Conservation (phyloP, 495 filamentous ascomycete species). For the Hypoxylon intermedium region DNA sequence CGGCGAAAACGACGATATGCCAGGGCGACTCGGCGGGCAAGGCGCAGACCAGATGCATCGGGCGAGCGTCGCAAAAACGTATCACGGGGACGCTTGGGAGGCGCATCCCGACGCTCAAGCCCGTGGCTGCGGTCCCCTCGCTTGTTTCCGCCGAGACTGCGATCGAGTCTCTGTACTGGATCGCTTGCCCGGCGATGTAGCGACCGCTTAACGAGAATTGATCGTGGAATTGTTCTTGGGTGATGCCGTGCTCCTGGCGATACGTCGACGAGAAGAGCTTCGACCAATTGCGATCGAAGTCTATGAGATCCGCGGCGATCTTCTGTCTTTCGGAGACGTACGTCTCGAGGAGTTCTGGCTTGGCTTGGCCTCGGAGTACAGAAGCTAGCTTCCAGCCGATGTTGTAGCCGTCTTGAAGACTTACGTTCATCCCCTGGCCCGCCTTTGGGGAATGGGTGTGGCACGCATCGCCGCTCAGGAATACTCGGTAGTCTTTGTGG, state of each 20-base stretch:
- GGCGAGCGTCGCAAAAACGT: slow-evolving; percentile 63
- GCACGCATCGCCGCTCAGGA: slow-evolving; percentile 72
- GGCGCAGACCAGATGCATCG: slow-evolving; percentile 60
- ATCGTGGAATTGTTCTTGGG: slow-evolving; percentile 58
- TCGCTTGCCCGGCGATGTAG: slow-evolving; percentile 70
- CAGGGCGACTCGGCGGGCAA: slow-evolving; percentile 63
- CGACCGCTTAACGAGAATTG: slow-evolving; percentile 65
- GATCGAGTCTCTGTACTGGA: slow-evolving; percentile 61
- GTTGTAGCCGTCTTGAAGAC: slow-evolving; percentile 64
- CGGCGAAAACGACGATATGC: slow-evolving; percentile 67
- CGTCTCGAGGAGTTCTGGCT: slow-evolving; percentile 65
- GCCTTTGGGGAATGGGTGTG: slow-evolving; percentile 78
- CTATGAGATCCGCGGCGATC: slow-evolving; percentile 74
- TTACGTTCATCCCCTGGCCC: slow-evolving; percentile 77
- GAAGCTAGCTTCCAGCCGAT: slow-evolving; percentile 81
- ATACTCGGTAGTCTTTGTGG: slow-evolving; percentile 62
- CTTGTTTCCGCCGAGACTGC: slow-evolving; percentile 50
- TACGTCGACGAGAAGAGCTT: slow-evolving; percentile 61
- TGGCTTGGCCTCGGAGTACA: slow-evolving; percentile 65
- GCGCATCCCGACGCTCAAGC: slow-evolving; percentile 62
- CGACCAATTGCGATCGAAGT: slow-evolving; percentile 74
- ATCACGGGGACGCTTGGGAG: slow-evolving; percentile 65
- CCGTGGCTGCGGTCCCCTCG: slow-evolving; percentile 45
- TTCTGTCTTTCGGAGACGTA: slow-evolving; percentile 73
- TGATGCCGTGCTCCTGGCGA: slow-evolving; percentile 44